Evolutionary conservation across 2,329 filamentous ascomycete species (phyloP).

Genomic region (Fusarium equiseti): DNA sequence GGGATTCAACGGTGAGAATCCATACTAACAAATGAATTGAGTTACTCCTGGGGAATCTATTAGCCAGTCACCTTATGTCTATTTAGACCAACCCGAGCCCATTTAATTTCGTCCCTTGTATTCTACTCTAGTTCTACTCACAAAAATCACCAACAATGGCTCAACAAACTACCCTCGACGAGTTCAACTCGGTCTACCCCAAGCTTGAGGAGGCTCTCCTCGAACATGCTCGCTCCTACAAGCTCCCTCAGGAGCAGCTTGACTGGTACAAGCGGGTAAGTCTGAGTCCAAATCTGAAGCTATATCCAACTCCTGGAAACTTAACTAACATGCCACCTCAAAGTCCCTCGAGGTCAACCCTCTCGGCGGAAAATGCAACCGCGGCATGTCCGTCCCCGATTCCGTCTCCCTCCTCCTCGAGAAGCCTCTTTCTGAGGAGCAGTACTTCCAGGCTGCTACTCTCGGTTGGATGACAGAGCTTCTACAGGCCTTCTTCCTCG

Average conservation of each 20-base stretch:
- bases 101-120: background rate
- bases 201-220: slow-evolving; percentile 86
- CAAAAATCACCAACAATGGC: slow-evolving; percentile 61
- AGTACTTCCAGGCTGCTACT: slow-evolving; percentile 89
- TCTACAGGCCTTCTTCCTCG: slow-evolving; percentile 98
- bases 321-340: background rate
- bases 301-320: background rate
- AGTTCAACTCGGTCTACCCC: slow-evolving; percentile 93
- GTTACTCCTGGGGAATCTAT: background rate
- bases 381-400: slow-evolving; percentile 97
- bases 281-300: slow-evolving; percentile 2
- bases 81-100: background rate
- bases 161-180: slow-evolving; percentile 80
- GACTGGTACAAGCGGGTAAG: slow-evolving; percentile 87
- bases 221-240: slow-evolving; percentile 82
- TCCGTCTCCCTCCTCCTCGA: slow-evolving; percentile 83
- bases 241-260: slow-evolving; percentile 82
- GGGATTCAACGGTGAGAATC: slow-evolving; percentile 9
- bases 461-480: slow-evolving; percentile 98
- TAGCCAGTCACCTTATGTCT: background rate
- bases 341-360: slow-evolving; percentile 84
- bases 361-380: slow-evolving; percentile 96
- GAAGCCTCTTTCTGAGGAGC: slow-evolving; percentile 77
- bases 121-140: background rate
- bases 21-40: background rate